Evolutionary conservation across 225 moss, liverwort and hornwort genomes (phyloP), one percentile per base, ranked within the genome.

Genomic region (Neckera pumila): DNA sequence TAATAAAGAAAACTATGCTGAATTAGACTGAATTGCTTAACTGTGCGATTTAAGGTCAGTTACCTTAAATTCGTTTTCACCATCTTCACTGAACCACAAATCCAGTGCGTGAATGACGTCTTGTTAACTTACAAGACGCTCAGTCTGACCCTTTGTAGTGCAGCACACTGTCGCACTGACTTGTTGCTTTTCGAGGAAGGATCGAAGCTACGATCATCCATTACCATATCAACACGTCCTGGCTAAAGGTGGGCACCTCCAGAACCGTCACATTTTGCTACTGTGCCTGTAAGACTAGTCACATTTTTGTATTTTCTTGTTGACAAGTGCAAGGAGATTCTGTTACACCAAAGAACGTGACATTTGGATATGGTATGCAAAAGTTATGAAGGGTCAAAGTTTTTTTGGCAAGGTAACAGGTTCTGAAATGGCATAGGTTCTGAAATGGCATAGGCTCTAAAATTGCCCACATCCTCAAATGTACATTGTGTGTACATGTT

Each of bases 261-360:
- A 4, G 6, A 47, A 73, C 4, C 5, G 28, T 10, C 73, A 45
- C 10, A 6, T 17, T 28, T 45, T 73, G 43, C 3, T 43, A 14
- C 9, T 43, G 5, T 9, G 27, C 6, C 26, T 27, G 6, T 27
- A 16, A 9, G 2, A 10, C 28, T 30, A 17, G 30, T 47, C 31
- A 47, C 47, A 31, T 47, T 47, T 56, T 47, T 2, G 7, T 6
- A 7, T 47, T 73, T 73, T 73, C 19, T 11, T 47, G 2, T 19
- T 19, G 12, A 12, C 1, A 31, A 30, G 12, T 31, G 11, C 7
- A 19, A 19, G 12, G 18, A 31, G 31, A 7, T 47, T 47, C 17
- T 4, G 12, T 4, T 0, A 17, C 31, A 74, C 6, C 1, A 31
- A 31, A 74, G 12, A 31, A 19, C 0, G 1, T 0, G 0, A 19